Evolutionary conservation across 768 basidiomycete genomes (phyloP).

Genomic region (Polyporus arcularius): DNA sequence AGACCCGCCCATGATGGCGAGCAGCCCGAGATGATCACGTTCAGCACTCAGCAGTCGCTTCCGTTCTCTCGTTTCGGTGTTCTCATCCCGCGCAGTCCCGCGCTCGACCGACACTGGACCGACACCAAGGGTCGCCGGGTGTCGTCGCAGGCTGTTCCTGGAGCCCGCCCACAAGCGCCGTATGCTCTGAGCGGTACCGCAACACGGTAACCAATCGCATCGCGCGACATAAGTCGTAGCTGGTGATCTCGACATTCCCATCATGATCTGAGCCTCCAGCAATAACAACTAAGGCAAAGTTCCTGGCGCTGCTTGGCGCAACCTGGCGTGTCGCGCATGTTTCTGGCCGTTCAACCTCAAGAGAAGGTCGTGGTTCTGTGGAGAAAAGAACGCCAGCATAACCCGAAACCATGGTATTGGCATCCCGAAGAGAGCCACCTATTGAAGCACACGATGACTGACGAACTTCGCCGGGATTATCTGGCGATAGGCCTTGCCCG

Average conservation of each 20-base stretch:
- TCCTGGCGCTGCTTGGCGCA: neutral
- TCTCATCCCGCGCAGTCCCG: neutral
- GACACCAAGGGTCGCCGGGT: neutral
- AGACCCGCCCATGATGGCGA: neutral
- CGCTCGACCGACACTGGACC: too few species aligned
- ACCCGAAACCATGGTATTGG: neutral
- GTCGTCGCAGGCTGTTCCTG: neutral
- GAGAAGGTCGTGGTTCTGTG: neutral
- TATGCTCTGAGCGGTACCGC: neutral
- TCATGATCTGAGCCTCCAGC: constrained; percentile 10
- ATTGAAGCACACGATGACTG: too few species aligned
- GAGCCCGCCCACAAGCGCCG: neutral
- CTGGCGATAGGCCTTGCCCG: neutral
- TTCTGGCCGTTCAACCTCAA: too few species aligned
- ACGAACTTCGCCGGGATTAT: neutral
- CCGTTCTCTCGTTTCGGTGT: neutral
- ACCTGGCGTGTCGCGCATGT: too few species aligned
- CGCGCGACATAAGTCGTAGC: neutral
- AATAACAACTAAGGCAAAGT: neutral
- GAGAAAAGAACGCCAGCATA: too few species aligned
- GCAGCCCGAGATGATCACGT: neutral
- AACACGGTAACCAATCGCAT: constrained; percentile 7
- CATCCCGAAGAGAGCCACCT: neutral
- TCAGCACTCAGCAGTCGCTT: neutral
- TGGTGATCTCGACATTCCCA: constrained; percentile 10